Base-by-base conservation (phyloP, 768 basidiomycete species). In the Chalciporus sphaerocephalus region DNA sequence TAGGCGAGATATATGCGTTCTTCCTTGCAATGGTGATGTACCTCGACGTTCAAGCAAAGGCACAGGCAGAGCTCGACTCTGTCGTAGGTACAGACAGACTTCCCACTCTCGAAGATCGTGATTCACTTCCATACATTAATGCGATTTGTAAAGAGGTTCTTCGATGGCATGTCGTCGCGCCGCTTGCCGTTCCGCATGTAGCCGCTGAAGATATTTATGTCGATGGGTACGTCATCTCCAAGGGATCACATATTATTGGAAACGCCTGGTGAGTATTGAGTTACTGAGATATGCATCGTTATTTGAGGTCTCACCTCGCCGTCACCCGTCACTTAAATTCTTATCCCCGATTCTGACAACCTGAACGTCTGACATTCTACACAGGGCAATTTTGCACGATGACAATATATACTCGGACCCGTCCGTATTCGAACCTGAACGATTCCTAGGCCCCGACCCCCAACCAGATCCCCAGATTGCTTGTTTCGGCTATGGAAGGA, bases 141-240 rank as follows among this genome's bases (percentile, higher is more conserved):
- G 46, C 56, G 0, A 11, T 57, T 24, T 59, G 56, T 22, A 47
- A 7, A 15, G 56, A 59, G n/a, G 25, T 58, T 15, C 41, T 53
- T 8, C 15, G 46, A 7, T 52, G 50, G 50, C 27, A 52, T 4
- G 33, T 33, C 1, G 27, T 47, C 8, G 2, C 3, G 5, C 47
- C 51, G 2, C 0, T 49, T 10, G 27, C 53, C 55, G 20, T 15
- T 42, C 23, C 13, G 21, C 55, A 54, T 25, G 38, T 40, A 35
- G 38, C 30, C 10, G 41, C 37, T 15, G 38, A 59, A 17, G 60
- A 64, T 8, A n/a, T 44, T 2, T 23, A 44, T 36, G 51, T 54
- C 21, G 32, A 59, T 4, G 62, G 58, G 4, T 54, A 53, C 22
- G 9, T 51, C 0, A 64, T 64, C 3, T 50, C 56, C 1, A 54